A percentile compares a stretch with the other conserved stretches of the same genome.
phyloP scores from a whole-genome alignment of 1,284 basidiomycete genomes.

The Rugiboletus extremiorientalis region DNA sequence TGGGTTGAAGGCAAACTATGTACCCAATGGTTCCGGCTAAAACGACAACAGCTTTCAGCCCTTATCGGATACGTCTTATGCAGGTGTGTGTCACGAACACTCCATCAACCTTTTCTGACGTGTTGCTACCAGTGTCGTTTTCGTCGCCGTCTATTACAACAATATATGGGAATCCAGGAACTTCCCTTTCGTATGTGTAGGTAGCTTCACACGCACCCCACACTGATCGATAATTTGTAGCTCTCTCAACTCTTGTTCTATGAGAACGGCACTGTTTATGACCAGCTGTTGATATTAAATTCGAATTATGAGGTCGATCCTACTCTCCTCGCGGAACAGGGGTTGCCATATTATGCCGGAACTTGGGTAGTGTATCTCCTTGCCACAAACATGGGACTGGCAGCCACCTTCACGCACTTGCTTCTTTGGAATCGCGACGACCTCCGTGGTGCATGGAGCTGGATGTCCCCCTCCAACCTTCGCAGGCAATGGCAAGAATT shows the following conservation, averaged over 20 bases:
- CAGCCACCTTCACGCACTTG: constrained; percentile 51
- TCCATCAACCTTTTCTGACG: neutral
- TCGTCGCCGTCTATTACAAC: constrained; percentile 42
- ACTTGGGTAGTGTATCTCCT: constrained; percentile 43
- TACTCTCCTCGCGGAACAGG: constrained; percentile 42
- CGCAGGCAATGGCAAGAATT: constrained; percentile 26
- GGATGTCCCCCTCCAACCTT: constrained; percentile 35
- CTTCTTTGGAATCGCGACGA: constrained; percentile 52
- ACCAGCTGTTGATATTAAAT: constrained; percentile 49
- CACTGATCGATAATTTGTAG: constrained; percentile 12
- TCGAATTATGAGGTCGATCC: constrained; percentile 49
- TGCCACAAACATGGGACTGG: constrained; percentile 36
- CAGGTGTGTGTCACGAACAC: constrained; percentile 35
- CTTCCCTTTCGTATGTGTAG: constrained; percentile 47
- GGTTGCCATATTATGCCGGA: constrained; percentile 36
- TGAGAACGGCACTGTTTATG: constrained; percentile 46
- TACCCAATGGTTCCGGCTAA: neutral
- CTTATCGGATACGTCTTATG: constrained; percentile 46
- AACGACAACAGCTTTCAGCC: constrained; percentile 35
- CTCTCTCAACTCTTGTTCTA: constrained; percentile 55
- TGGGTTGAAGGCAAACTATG: neutral
- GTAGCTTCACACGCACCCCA: neutral
- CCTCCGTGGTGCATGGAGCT: constrained; percentile 43
- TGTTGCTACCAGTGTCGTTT: constrained; percentile 36
- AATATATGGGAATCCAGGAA: constrained; percentile 49